Conservation (phyloP, 805 yeast species). For the Lipomyces spencermartinsiae region DNA sequence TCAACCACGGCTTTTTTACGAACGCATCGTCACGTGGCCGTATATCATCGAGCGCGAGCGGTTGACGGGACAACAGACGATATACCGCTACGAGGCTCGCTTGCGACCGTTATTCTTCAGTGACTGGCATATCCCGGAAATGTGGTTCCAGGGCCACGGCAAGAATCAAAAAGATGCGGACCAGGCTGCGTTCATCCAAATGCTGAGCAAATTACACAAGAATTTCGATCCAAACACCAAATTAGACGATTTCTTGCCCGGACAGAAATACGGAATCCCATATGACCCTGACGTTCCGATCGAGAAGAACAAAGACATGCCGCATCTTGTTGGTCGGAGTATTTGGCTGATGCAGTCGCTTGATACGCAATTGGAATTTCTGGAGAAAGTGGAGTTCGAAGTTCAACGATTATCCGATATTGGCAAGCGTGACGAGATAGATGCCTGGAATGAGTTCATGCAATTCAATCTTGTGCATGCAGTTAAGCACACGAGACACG, state of each 20-base stretch:
- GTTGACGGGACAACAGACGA: conserved; percentile 4
- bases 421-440: neutral
- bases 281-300: neutral
- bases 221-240: neutral
- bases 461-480: neutral
- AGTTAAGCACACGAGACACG: neutral
- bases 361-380: neutral
- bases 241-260: neutral
- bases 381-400: conserved; percentile 1
- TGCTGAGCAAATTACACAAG: neutral
- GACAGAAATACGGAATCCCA: neutral
- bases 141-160: neutral
- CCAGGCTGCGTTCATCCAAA: neutral
- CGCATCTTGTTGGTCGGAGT: neutral
- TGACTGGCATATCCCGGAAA: neutral
- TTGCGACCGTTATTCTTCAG: neutral
- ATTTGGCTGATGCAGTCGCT: neutral
- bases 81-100: conserved; percentile 1
- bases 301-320: neutral
- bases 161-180: conserved; percentile 4
- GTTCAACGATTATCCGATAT: neutral
- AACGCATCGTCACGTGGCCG: neutral
- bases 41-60: neutral
- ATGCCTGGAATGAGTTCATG: neutral
- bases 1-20: neutral